These are phyloP conservation scores for Albizia julibrissin DNA, from an alignment of 306 rosid genomes.

Conservation along the genomic window DNA sequence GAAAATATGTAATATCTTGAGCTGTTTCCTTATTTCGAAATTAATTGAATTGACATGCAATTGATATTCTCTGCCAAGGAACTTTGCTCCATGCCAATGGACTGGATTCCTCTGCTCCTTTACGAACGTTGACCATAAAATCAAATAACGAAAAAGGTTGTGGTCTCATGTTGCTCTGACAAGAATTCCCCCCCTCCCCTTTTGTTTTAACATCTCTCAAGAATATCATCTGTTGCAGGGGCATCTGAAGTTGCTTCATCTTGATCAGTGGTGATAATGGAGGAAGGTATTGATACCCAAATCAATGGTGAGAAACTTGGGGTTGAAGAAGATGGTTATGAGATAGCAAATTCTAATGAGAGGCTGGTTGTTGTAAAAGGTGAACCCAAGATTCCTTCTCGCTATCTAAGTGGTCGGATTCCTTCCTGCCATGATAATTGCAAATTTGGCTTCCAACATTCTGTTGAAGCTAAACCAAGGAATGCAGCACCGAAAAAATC, in stretches of 20 bases:
- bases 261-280: constrained; percentile 40
- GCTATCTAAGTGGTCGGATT: constrained; percentile 55
- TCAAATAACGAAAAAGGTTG: not conserved
- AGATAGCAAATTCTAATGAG: constrained; percentile 29
- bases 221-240: constrained; percentile 47
- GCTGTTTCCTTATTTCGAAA: constrained; percentile 17
- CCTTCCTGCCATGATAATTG: constrained; percentile 83
- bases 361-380: constrained; percentile 20
- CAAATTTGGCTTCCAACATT: constrained; percentile 66
- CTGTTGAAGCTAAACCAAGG: constrained; percentile 49
- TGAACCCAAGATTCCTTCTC: constrained; percentile 48
- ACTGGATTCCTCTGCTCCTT: not conserved
- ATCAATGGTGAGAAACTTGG: constrained; percentile 31
- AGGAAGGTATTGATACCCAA: constrained; percentile 44
- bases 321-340: constrained; percentile 27
- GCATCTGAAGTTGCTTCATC: constrained; percentile 32
- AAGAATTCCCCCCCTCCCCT: not conserved
- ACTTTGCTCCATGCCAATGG: constrained; percentile 17
- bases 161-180: constrained; percentile 22
- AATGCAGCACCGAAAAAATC: constrained; percentile 30
- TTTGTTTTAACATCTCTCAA: not conserved
- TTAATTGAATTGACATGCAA: constrained; percentile 4
- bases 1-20: not conserved
- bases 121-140: not conserved
- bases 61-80: constrained; percentile 2